These are phyloP conservation scores for Phyllosticta ampelicida DNA, from an alignment of 2,329 filamentous ascomycete species.

Conservation along the genomic window DNA sequence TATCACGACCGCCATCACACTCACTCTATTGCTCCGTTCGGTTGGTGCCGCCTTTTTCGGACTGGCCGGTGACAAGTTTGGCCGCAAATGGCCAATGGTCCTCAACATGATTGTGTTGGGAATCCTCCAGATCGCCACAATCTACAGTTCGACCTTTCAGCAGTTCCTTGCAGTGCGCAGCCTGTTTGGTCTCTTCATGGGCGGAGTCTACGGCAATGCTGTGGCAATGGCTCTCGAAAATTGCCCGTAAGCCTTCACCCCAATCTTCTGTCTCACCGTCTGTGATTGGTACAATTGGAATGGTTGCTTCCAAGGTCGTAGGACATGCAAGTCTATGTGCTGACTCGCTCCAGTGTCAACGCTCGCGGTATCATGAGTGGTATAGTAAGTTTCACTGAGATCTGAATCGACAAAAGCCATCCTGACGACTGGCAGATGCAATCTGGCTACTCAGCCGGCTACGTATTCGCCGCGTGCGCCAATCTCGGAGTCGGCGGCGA, in stretches of 20 bases:
- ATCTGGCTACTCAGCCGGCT: constrained; percentile 71
- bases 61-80: constrained; percentile 65
- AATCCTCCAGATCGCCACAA: constrained; percentile 64
- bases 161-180: constrained; percentile 66
- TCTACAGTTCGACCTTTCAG: constrained; percentile 60
- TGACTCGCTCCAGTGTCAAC: constrained; percentile 29
- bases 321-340: constrained; percentile 15
- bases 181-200: constrained; percentile 71
- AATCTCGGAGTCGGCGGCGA: constrained; percentile 61
- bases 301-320: neutral
- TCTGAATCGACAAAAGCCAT: neutral
- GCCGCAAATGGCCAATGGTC: constrained; percentile 77
- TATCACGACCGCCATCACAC: constrained; percentile 63
- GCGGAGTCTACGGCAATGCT: constrained; percentile 68
- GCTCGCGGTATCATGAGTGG: constrained; percentile 72
- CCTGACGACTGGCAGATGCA: constrained; percentile 40
- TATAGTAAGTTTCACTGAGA: constrained; percentile 35
- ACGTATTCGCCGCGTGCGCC: constrained; percentile 65
- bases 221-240: constrained; percentile 71
- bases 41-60: constrained; percentile 68
- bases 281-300: neutral
- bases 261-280: neutral
- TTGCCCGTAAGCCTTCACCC: constrained; percentile 41
- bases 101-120: constrained; percentile 65
- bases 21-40: constrained; percentile 64